These are phyloP conservation scores for Sonneratia caseolaris DNA, from an alignment of 345 rosid genomes.

Conservation along the genomic window DNA sequence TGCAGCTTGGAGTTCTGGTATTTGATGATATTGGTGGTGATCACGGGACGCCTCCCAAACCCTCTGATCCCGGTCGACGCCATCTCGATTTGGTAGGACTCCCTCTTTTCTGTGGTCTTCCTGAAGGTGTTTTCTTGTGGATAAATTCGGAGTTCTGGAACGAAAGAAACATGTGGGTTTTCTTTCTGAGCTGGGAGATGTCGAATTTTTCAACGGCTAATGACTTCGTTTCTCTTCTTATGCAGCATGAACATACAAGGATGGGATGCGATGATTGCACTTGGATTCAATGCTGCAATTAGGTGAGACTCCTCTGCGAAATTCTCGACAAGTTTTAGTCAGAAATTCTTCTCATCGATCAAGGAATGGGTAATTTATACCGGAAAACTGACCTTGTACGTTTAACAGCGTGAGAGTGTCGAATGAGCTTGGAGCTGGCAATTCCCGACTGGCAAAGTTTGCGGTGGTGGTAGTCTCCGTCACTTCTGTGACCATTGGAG, in stretches of 20 bases:
- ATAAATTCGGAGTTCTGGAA: not conserved
- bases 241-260: conserved; percentile 86
- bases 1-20: conserved; percentile 92
- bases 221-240: not conserved
- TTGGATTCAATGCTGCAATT: conserved; percentile 87
- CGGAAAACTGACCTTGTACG: not conserved
- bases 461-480: conserved; percentile 60
- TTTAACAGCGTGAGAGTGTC: conserved; percentile 64
- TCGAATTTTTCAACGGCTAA: not conserved
- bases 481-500: conserved; percentile 52
- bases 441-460: conserved; percentile 50
- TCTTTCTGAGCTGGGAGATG: too few relatives aligned
- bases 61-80: conserved; percentile 80
- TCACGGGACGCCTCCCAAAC: conserved; percentile 65
- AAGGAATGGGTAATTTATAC: not conserved
- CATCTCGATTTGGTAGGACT: conserved; percentile 64
- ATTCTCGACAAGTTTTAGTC: not conserved
- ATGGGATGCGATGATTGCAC: conserved; percentile 82
- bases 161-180: not conserved
- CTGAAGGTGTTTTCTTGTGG: conserved; percentile 17
- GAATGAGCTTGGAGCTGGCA: conserved; percentile 81
- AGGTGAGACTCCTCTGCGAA: conserved; percentile 33
- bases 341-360: not conserved
- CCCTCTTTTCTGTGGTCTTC: not conserved
- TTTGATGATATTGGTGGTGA: conserved; percentile 56